These are phyloP conservation scores for Curvularia lunata DNA, from an alignment of 2,329 filamentous ascomycete genomes.

Conservation along the genomic window DNA sequence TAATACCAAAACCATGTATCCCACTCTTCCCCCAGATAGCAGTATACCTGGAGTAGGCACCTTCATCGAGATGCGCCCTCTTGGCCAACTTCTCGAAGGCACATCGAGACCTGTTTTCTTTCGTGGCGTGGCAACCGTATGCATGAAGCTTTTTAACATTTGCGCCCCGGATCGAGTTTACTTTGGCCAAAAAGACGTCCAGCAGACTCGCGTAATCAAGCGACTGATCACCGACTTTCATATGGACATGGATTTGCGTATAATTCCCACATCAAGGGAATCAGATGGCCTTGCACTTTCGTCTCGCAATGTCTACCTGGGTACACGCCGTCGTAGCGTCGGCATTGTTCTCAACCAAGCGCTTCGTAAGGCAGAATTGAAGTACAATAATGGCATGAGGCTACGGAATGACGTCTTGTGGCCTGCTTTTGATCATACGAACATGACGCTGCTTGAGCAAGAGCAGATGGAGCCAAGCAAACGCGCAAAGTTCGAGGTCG, in stretches of 20 bases:
- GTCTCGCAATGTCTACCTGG: constrained; percentile 92
- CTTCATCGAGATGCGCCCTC: constrained; percentile 89
- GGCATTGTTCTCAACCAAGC: constrained; percentile 75
- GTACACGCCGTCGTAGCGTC: constrained; percentile 71
- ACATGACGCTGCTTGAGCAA: constrained; percentile 66
- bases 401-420: constrained; percentile 72
- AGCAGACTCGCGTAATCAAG: constrained; percentile 90
- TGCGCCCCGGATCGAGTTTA: constrained; percentile 79
- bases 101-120: constrained; percentile 91
- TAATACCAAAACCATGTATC: constrained; percentile 84
- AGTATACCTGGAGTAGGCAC: constrained; percentile 78
- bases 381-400: constrained; percentile 63
- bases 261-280: constrained; percentile 78
- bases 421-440: constrained; percentile 68
- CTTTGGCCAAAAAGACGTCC: constrained; percentile 97
- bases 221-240: constrained; percentile 89
- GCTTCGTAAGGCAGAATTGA: constrained; percentile 71
- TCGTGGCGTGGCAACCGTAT: constrained; percentile 92
- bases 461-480: constrained; percentile 63
- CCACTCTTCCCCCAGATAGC: constrained; percentile 75
- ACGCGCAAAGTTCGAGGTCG: constrained; percentile 78
- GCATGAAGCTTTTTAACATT: constrained; percentile 91
- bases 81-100: constrained; percentile 83
- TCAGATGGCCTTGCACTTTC: constrained; percentile 85
- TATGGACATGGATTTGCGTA: constrained; percentile 73